Evolutionary conservation across 768 basidiomycete species (phyloP), one percentile per base, ranked within the genome.

Genomic region (Kwoniella sp.): DNA sequence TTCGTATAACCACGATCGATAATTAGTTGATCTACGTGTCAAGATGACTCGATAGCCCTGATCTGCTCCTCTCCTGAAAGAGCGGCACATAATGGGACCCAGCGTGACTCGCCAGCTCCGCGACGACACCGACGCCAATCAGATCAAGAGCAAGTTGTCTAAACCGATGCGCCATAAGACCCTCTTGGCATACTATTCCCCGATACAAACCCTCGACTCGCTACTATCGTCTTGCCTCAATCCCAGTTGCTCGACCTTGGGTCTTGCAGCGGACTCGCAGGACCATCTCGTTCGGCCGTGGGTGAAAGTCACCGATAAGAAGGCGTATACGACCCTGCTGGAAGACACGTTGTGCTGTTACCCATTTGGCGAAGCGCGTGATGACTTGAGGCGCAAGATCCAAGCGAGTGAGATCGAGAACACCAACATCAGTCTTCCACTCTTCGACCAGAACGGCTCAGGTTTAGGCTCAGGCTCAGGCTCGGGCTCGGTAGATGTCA

Each of bases 161-260:
- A 52, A 17, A 34, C 20, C 26, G 15, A 13, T 63, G 20, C 54
- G 48, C 26, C 76, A 78, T 61, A 75, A 78, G 55, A 79, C 79
- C n/a, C 70, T 80, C 1, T 80, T 77, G 22, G 73, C 73, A 13
- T 77, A 77, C 61, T 76, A 76, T 54, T 51, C 70, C 26, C 55
- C 58, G 2, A 28, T 75, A 15, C 37, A 73, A n/a, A 70, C 67
- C 2, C 70, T 79, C 41, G 41, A 45, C 41, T 11, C 17, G 51
- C 59, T 54, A 63, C 47, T 65, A 66, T 54, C 61, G 26, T 76
- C 25, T 61, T 66, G 20, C 38, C 34, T 26, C 22, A 28, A 17
- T 13, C 12, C 13, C 58, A 47, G 26, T 11, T 52, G 9, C 50
- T n/a, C 50, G 50, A 20, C 50, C n/a, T n/a, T n/a, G n/a, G n/a